Evolutionary conservation across 352 stramenopile species (phyloP).

Genomic region (Plasmopara halstedii): DNA sequence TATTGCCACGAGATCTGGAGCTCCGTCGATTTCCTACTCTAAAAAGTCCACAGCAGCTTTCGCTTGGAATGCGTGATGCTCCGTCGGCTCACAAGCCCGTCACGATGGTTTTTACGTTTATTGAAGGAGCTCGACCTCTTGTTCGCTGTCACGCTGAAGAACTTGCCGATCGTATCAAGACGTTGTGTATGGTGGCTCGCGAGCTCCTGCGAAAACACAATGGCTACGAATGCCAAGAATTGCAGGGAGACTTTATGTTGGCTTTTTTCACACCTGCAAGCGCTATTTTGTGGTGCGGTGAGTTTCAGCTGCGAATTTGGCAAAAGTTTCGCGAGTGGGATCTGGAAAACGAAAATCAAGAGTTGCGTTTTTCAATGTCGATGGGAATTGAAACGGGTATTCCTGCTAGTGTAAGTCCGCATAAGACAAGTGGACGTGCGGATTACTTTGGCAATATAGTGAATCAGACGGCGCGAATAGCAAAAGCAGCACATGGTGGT

Average conservation of each 20-base stretch:
- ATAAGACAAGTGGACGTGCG: conserved; percentile 82
- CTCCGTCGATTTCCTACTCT: conserved; percentile 60
- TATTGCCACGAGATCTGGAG: conserved; percentile 74
- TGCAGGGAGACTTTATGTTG: conserved; percentile 86
- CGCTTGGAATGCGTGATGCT: conserved; percentile 74
- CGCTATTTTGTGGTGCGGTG: conserved; percentile 79
- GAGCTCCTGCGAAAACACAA: conserved; percentile 74
- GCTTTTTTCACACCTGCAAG: conserved; percentile 79
- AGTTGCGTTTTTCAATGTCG: conserved; percentile 81
- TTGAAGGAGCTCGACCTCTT: conserved; percentile 73
- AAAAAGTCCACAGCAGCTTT: conserved; percentile 65
- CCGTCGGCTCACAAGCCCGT: conserved; percentile 69
- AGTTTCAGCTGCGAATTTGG: conserved; percentile 75
- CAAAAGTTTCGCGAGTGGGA: conserved; percentile 77
- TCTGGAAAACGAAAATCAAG: conserved; percentile 60
- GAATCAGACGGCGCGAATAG: conserved; percentile 83
- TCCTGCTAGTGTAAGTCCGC: conserved; percentile 75
- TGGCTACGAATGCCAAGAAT: conserved; percentile 84
- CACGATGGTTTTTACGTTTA: conserved; percentile 88
- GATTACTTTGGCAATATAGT: conserved; percentile 89
- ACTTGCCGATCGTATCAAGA: conserved; percentile 80
- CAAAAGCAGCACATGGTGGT: conserved; percentile 70
- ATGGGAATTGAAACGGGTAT: conserved; percentile 82
- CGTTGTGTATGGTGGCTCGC: conserved; percentile 66
- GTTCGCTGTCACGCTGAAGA: conserved; percentile 79